Conservation (phyloP, 2,329 filamentous ascomycete species). For the Lachnellula subtilissima region DNA sequence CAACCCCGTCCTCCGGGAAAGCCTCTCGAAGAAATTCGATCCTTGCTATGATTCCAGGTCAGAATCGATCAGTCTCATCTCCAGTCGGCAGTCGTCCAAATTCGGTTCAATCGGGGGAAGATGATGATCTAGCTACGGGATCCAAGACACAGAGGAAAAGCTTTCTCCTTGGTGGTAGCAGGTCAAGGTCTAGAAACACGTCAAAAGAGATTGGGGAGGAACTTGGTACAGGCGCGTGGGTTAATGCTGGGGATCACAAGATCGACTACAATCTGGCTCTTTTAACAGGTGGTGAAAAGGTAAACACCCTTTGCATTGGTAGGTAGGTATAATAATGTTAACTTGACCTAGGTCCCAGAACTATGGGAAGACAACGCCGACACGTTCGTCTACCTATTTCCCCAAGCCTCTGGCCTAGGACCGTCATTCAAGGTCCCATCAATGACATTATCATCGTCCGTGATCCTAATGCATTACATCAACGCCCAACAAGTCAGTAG, state of each 20-base stretch:
- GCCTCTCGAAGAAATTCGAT: neutral
- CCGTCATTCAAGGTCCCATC: constrained; percentile 58
- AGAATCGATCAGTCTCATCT: constrained; percentile 11
- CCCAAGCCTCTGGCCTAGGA: constrained; percentile 44
- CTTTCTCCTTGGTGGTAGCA: constrained; percentile 13
- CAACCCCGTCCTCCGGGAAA: neutral
- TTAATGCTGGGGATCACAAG: constrained; percentile 47
- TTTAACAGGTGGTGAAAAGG: constrained; percentile 52
- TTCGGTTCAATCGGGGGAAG: constrained; percentile 7
- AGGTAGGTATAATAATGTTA: neutral
- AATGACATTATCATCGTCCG: constrained; percentile 49
- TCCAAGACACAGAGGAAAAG: constrained; percentile 15
- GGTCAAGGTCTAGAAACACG: constrained; percentile 13
- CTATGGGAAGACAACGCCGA: constrained; percentile 59
- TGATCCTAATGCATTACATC: constrained; percentile 17
- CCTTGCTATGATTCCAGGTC: neutral
- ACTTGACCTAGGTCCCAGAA: constrained; percentile 52
- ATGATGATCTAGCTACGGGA: neutral
- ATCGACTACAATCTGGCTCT: constrained; percentile 53
- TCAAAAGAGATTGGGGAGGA: constrained; percentile 10
- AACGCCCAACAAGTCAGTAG: neutral
- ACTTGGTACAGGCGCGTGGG: constrained; percentile 40
- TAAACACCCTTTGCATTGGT: constrained; percentile 27
- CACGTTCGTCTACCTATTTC: constrained; percentile 53
- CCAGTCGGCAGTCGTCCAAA: constrained; percentile 7